Base-by-base conservation (phyloP, 1,139 yeast species). In the Yueomyces sp. region DNA sequence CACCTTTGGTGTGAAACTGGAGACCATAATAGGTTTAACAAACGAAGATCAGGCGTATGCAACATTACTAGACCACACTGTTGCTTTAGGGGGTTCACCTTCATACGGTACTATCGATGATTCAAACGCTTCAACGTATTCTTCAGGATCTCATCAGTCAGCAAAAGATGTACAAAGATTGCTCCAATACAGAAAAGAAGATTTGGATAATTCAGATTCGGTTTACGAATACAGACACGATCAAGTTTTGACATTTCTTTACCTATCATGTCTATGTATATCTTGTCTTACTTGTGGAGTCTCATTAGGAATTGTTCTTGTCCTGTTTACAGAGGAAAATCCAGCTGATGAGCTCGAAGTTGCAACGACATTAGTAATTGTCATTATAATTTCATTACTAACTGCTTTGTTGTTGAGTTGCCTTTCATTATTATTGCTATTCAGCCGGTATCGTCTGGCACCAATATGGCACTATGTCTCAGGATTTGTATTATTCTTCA, bases 281-380 rank as follows among this genome's bases (percentile, higher is more conserved):
- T 61, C 78, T 3, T 65, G 69, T 11, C 53, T 75, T 3, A 64
- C 69, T n/a, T 64, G 73, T 1, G 71, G 72, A 4, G 62, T 73
- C 29, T 65, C 75, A 2, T 56, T 73, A 28, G 75, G 76, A 1
- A 68, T 72, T 32, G 62, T 72, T 6, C 50, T 66, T 6, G 60
- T 67, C 1, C 36, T 59, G 19, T 67, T 70, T 50, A 33, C 35
- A 5, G 52, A 57, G 47, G 55, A 48, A 40, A 42, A 58, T 51
- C 30, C 49, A 4, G n/a, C 8, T 33, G 35, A 33, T 9, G 5
- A 5, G 6, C n/a, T 33, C 8, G 59, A 54, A 7, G 51, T 52
- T 11, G 49, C 48, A 4, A 48, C 44, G 2, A 29, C 48, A 1
- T 40, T 57, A 11, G 47, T 61, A 1, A 38, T 44, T 29, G 40